Evolutionary conservation across 495 filamentous ascomycete species (phyloP).

Genomic region (Venustampulla echinocandica): DNA sequence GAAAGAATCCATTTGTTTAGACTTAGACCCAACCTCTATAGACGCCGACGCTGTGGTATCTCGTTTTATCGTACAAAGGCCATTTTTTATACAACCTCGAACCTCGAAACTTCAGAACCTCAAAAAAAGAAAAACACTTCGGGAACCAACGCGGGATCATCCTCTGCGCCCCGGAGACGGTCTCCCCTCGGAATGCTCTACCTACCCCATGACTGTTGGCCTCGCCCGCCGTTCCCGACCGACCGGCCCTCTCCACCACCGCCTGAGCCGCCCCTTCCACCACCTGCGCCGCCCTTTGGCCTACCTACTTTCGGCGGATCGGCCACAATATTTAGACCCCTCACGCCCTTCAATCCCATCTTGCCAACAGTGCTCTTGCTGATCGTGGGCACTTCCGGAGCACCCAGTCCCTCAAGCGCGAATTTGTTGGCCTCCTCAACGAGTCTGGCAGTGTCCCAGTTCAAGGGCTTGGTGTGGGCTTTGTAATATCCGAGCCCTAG

Average conservation of each 20-base stretch:
- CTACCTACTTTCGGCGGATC: constrained; percentile 15
- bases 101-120: no score
- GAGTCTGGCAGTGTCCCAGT: constrained; percentile 29
- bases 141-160: no score
- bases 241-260: constrained; percentile 17
- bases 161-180: no score
- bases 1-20: no score
- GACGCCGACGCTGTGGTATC: neutral
- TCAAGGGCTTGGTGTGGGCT: constrained; percentile 33
- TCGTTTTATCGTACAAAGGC: neutral
- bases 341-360: constrained; percentile 43
- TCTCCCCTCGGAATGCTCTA: no score
- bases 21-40: neutral
- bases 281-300: neutral
- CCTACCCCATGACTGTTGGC: no score
- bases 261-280: neutral
- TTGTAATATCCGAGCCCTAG: constrained; percentile 44
- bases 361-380: constrained; percentile 38
- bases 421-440: constrained; percentile 38
- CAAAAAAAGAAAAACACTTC: no score
- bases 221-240: constrained; percentile 4
- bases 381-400: constrained; percentile 36
- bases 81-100: no score
- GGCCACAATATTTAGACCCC: constrained; percentile 28
- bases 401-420: constrained; percentile 33